These are phyloP conservation scores for Debaryomyces robertsiae DNA, from an alignment of 1,139 yeast species.

Conservation along the genomic window DNA sequence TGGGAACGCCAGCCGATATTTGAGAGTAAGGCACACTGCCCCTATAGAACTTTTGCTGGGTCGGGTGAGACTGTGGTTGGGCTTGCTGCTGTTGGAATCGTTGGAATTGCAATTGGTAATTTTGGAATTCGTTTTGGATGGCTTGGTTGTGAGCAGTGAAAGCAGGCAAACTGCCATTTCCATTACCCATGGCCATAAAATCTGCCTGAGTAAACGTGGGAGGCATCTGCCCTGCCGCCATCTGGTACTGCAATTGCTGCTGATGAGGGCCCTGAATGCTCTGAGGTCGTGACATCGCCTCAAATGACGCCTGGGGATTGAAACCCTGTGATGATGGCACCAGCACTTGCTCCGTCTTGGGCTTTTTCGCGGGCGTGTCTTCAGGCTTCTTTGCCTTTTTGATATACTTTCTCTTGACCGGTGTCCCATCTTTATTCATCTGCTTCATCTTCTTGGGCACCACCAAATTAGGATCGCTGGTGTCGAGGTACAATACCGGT, in stretches of 20 bases:
- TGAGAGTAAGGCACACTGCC: slow-evolving; percentile 9
- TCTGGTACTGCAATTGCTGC: slow-evolving; percentile 11
- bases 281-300: slow-evolving; percentile 4
- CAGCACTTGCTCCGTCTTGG: slow-evolving; percentile 23
- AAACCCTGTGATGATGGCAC: slow-evolving; percentile 10
- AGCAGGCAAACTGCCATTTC: slow-evolving; percentile 17
- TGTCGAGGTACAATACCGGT: slow-evolving; percentile 52
- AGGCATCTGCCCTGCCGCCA: slow-evolving; percentile 16
- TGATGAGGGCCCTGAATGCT: neutral
- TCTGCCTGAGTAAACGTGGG: slow-evolving; percentile 30
- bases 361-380: slow-evolving; percentile 42
- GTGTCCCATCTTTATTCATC: slow-evolving; percentile 44
- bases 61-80: slow-evolving; percentile 17
- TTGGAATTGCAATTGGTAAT: slow-evolving; percentile 33
- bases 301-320: slow-evolving; percentile 4
- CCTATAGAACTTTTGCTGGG: slow-evolving; percentile 15
- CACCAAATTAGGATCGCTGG: slow-evolving; percentile 49
- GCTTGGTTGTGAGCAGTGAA: slow-evolving; percentile 22
- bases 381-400: slow-evolving; percentile 40
- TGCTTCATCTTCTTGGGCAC: slow-evolving; percentile 52
- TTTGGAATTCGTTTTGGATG: slow-evolving; percentile 30
- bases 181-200: slow-evolving; percentile 21
- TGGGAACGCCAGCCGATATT: slow-evolving; percentile 10
- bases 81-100: slow-evolving; percentile 22
- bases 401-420: slow-evolving; percentile 46